Percentiles rank a stretch among this genome's conserved stretches.
Conservation (phyloP, 2,329 filamentous ascomycete species). For the Trichoderma gracile region DNA sequence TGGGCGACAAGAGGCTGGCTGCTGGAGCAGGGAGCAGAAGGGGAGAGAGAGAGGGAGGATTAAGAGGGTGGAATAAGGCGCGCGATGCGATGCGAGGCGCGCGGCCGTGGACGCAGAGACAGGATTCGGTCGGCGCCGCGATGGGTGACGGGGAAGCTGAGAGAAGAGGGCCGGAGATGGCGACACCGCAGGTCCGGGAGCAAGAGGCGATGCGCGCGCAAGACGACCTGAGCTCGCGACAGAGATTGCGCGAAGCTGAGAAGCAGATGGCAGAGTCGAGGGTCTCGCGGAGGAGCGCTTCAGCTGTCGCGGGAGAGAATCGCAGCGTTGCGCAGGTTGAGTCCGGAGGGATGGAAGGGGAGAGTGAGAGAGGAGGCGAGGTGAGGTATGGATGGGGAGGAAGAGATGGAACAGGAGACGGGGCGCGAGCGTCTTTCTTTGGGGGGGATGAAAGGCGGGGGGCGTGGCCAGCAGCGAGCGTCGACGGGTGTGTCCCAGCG, state of each 20-base stretch:
- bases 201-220: constrained; percentile 20
- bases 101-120: neutral
- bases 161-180: constrained; percentile 26
- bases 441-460: constrained; percentile 23
- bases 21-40: too few relatives aligned
- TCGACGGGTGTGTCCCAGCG: constrained; percentile 11
- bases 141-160: constrained; percentile 9
- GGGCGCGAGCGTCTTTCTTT: constrained; percentile 13
- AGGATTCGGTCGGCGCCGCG: neutral
- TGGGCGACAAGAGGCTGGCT: neutral
- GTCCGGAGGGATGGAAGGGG: neutral
- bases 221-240: constrained; percentile 1
- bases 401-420: constrained; percentile 25
- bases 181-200: constrained; percentile 28
- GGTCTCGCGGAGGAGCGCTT: too few relatives aligned
- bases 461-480: constrained; percentile 20
- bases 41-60: neutral
- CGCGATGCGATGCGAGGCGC: neutral
- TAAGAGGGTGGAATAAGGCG: neutral
- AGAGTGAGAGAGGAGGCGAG: neutral
- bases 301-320: neutral
- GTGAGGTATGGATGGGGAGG: constrained; percentile 9
- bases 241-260: constrained; percentile 8
- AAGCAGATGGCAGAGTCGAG: neutral
- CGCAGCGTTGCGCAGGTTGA: constrained; percentile 1